A percentile compares a stretch with the other conserved stretches of the same genome.
Evolutionary conservation across 2,329 filamentous ascomycete genomes (phyloP).

Genomic region (Fusarium phyllophilum): DNA sequence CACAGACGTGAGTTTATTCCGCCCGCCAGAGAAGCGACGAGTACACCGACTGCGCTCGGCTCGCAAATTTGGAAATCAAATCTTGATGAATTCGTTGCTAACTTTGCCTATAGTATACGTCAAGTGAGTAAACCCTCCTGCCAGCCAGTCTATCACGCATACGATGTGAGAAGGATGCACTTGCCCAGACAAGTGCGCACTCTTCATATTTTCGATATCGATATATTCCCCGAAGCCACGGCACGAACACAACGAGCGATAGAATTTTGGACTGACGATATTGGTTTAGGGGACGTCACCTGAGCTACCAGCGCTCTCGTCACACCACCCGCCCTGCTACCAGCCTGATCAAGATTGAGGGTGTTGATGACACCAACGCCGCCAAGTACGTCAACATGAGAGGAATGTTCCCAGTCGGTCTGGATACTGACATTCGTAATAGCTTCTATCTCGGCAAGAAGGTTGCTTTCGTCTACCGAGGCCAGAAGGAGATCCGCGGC

Average conservation of each 20-base stretch:
- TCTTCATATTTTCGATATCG: constrained; percentile 37
- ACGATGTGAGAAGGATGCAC: constrained; percentile 23
- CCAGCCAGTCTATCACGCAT: constrained; percentile 18
- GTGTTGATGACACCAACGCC: constrained; percentile 88
- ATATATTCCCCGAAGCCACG: constrained; percentile 37
- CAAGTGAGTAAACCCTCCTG: constrained; percentile 72
- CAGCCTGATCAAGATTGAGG: constrained; percentile 98
- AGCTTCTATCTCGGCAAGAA: constrained; percentile 99
- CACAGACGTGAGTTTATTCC: constrained; percentile 80
- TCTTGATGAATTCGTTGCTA: constrained; percentile 47
- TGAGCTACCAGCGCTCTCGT: constrained; percentile 97
- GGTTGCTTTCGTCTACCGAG: constrained; percentile 98
- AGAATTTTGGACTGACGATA: constrained; percentile 46
- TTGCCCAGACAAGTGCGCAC: constrained; percentile 25
- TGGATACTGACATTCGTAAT: constrained; percentile 42
- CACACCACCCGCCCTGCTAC: constrained; percentile 90
- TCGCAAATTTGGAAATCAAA: constrained; percentile 25
- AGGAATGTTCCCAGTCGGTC: not conserved
- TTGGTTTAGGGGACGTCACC: constrained; percentile 85
- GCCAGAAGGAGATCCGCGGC: constrained; percentile 91
- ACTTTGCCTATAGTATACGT: constrained; percentile 75
- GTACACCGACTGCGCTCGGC: constrained; percentile 13
- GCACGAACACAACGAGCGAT: constrained; percentile 37
- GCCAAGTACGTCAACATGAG: constrained; percentile 74
- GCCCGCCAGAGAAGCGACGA: constrained; percentile 15